A percentile compares a stretch with the other conserved stretches of the same genome.
Conservation (phyloP, 1,284 basidiomycete genomes). For the Bothia castanella region DNA sequence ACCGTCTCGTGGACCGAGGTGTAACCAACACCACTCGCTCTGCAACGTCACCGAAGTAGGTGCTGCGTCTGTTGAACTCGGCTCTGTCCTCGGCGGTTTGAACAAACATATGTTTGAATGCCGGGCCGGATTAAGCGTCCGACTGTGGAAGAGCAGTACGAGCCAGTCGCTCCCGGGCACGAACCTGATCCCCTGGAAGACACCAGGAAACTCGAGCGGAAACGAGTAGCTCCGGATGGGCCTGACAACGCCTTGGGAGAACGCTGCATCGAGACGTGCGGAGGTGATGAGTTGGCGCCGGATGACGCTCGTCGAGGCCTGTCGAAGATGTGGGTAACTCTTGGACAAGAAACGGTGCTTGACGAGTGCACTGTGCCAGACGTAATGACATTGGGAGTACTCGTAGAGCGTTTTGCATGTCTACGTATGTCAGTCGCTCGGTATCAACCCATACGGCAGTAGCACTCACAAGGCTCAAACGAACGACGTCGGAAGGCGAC, state of each 20-base stretch:
- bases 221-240: slow-evolving; percentile 26
- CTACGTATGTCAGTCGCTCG: slow-evolving; percentile 10
- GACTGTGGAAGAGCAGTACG: slow-evolving; percentile 31
- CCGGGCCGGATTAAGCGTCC: slow-evolving; percentile 29
- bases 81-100: slow-evolving; percentile 14
- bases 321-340: slow-evolving; percentile 26
- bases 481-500: slow-evolving; percentile 25
- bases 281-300: slow-evolving; percentile 26
- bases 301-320: slow-evolving; percentile 19
- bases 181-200: slow-evolving; percentile 33
- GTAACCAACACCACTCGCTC: slow-evolving; percentile 27
- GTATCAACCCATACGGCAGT: not conserved
- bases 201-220: slow-evolving; percentile 30
- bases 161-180: slow-evolving; percentile 30
- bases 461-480: slow-evolving; percentile 26
- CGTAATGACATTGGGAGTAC: slow-evolving; percentile 26
- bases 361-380: slow-evolving; percentile 25
- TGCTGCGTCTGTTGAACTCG: not conserved
- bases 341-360: slow-evolving; percentile 25
- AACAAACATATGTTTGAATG: slow-evolving; percentile 32
- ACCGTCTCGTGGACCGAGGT: slow-evolving; percentile 17
- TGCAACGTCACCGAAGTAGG: slow-evolving; percentile 25
- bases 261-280: slow-evolving; percentile 23
- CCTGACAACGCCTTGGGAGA: slow-evolving; percentile 14
- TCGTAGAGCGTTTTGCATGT: slow-evolving; percentile 27